Evolutionary conservation across 331 rosid genomes (phyloP).

Genomic region (Pyrus hybrid): DNA sequence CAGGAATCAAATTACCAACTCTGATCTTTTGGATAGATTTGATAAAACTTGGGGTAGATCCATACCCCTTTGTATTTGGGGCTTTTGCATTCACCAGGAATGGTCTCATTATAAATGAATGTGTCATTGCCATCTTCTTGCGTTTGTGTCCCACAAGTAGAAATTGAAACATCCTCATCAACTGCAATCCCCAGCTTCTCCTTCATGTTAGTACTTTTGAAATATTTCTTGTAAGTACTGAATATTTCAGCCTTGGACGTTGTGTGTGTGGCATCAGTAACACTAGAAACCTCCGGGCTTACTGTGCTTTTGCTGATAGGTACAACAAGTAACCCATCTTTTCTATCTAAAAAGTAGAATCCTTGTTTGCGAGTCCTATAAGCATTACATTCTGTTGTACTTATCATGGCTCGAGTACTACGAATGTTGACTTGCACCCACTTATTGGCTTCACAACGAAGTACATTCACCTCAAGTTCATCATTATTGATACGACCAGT

Average conservation of each 20-base stretch:
- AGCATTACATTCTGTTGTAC: not conserved
- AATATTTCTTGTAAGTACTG: not conserved
- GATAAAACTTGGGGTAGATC: not conserved
- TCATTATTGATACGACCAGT: not conserved
- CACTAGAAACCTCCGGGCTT: not conserved
- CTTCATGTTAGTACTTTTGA: not conserved
- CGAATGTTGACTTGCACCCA: not conserved
- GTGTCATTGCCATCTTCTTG: not conserved
- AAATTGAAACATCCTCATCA: not conserved
- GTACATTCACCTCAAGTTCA: not conserved
- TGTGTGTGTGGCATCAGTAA: not conserved
- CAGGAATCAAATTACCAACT: not conserved
- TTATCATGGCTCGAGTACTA: not conserved
- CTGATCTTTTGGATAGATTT: not conserved
- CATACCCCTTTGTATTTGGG: not conserved
- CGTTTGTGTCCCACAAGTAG: slow-evolving; percentile 1
- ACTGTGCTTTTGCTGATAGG: too few relatives aligned
- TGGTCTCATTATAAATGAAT: not conserved
- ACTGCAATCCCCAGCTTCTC: not conserved
- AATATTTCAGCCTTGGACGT: not conserved
- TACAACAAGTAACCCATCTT: not conserved
- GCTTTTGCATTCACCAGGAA: not conserved
- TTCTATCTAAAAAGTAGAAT: not conserved
- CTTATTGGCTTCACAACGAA: not conserved
- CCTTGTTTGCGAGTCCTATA: not conserved